Evolutionary conservation across 2,329 filamentous ascomycete species (phyloP), one percentile per base, ranked within the genome.

Genomic region (Talaromyces sp.): DNA sequence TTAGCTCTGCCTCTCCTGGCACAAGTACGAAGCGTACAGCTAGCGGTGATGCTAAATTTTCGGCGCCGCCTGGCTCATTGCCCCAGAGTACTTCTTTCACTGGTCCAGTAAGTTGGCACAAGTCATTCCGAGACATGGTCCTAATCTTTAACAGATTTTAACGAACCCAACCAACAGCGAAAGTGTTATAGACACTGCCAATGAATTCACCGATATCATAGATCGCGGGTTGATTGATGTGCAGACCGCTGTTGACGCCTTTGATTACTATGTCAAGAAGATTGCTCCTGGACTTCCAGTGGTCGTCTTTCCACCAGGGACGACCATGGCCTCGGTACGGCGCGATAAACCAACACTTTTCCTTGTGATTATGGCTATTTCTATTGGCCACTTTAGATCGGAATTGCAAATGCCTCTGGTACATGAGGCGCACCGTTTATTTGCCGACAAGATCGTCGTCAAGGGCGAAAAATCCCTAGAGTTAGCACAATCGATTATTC

Each of bases 381-480:
- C 85, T 0, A 82, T 84, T 2, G 83, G 83, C 3, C 78, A 79
- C 3, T 79, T 87, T 11, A 76, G 81, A 16, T 80, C 83, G n/a
- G 79, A 85, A 2, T 72, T 82, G 3, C 90, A 93, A 72, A 81
- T 84, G 10, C 79, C 81, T 31, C 79, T 96, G 14, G 84, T 88
- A 10, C 85, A 84, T 66, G 88, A 95, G 70, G 78, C 92, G 63
- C 90, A 92, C 79, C 86, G 88, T 67, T 81, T 87, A 11, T 85
- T 95, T 63, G 91, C 90, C 2, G 89, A 95, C 52, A 87, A 87
- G 68, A 84, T 94, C 47, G 85, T 95, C 69, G 81, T 92, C 35
- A 85, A 86, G 7, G 92, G 91, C 13, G 88, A 92, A 70, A 96
- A 96, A 81, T 91, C 86, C 41, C 78, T 97, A 19, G 93, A 96